These are phyloP conservation scores for Syzygium aqueum DNA, from an alignment of 345 rosid genomes.

Conservation along the genomic window DNA sequence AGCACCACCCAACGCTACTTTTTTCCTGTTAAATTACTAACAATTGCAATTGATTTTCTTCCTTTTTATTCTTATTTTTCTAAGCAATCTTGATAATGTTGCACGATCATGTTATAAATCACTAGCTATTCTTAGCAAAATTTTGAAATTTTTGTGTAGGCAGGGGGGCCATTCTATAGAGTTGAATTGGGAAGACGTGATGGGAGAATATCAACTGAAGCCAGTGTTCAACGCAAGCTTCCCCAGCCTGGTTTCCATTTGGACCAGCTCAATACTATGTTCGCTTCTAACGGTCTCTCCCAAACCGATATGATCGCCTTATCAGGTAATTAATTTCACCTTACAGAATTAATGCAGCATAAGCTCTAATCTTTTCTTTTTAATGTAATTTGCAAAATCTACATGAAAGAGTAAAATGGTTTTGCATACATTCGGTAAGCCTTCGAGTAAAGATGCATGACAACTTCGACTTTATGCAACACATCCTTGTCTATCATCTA, in stretches of 20 bases:
- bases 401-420: not conserved
- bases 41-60: not conserved
- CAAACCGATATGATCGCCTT: conserved; percentile 86
- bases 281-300: conserved; percentile 40
- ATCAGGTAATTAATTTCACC: conserved; percentile 37
- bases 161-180: conserved; percentile 70
- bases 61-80: not conserved
- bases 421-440: not conserved
- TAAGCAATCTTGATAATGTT: not conserved
- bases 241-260: conserved; percentile 55
- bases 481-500: not conserved
- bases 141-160: conserved; percentile 20
- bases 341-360: not conserved
- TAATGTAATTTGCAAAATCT: not conserved
- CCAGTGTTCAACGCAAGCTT: conserved; percentile 48
- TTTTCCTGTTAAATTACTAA: not conserved
- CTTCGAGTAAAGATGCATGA: not conserved
- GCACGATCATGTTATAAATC: not conserved
- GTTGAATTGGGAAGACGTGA: conserved; percentile 84
- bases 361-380: not conserved
- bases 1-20: not conserved
- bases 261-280: conserved; percentile 61
- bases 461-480: not conserved
- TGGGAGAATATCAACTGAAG: conserved; percentile 56
- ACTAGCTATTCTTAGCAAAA: too few species aligned